Evolutionary conservation across 257 asterid species (phyloP).

Genomic region (Penstemon eatonii): DNA sequence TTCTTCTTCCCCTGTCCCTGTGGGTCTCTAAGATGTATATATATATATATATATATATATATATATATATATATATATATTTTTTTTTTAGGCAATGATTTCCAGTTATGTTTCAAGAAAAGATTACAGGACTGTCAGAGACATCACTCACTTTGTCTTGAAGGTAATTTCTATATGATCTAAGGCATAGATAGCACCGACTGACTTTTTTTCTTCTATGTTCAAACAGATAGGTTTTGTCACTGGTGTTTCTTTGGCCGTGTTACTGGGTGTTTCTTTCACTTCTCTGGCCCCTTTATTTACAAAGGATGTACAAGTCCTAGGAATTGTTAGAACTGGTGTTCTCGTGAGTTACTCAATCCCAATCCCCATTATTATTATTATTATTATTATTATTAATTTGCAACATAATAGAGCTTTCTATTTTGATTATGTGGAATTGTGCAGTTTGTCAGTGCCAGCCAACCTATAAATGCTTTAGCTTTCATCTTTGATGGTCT

Average conservation of each 20-base stretch:
- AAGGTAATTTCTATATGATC: slow-evolving; percentile 48
- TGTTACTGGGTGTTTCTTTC: slow-evolving; percentile 63
- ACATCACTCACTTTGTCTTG: slow-evolving; percentile 58
- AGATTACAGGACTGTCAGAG: slow-evolving; percentile 64
- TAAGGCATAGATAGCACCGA: neutral
- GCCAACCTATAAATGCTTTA: slow-evolving; percentile 84
- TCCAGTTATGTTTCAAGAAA: slow-evolving; percentile 76
- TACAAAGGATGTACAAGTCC: slow-evolving; percentile 67
- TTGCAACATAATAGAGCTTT: neutral
- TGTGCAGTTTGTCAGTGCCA: slow-evolving; percentile 84
- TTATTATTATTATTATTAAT: no score
- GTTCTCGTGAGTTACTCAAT: slow-evolving; percentile 50
- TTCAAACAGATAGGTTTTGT: slow-evolving; percentile 62
- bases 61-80: no score
- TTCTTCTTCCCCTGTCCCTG: slow-evolving; percentile 3
- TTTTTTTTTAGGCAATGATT: slow-evolving; percentile 87
- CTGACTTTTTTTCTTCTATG: slow-evolving; percentile 17
- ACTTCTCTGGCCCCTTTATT: slow-evolving; percentile 65
- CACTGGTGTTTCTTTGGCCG: slow-evolving; percentile 67
- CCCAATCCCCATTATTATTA: neutral
- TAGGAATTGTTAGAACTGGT: slow-evolving; percentile 60
- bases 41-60: no score
- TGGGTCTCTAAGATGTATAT: neutral
- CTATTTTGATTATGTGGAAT: slow-evolving; percentile 28
- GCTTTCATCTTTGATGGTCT: slow-evolving; percentile 88